Percentiles rank a stretch among this genome's conserved stretches.
Conservation (phyloP, 345 rosid genomes). For the Syzygium oleosum region DNA sequence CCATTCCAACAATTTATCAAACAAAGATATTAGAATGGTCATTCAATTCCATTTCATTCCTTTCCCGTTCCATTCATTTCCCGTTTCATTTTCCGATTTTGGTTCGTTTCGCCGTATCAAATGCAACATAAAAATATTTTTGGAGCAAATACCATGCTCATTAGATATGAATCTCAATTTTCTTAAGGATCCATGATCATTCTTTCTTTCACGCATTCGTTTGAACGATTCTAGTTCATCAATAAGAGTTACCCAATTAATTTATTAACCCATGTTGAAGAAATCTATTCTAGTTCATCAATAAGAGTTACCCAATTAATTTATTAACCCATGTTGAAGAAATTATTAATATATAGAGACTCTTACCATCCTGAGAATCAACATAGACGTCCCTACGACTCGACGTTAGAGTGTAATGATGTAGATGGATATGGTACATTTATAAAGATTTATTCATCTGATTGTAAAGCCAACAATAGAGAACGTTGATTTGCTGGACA, state of each 20-base stretch:
- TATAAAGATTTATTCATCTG: neutral
- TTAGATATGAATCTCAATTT: neutral
- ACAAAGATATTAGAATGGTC: neutral
- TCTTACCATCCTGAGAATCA: neutral
- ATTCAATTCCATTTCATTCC: neutral
- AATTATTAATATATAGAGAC: neutral
- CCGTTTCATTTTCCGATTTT: too few relatives aligned
- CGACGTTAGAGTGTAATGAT: neutral
- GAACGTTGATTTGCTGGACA: neutral
- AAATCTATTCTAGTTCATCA: neutral
- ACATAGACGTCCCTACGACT: accelerated
- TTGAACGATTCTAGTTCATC: neutral
- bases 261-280: neutral
- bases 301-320: neutral
- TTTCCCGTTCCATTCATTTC: neutral
- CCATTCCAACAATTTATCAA: neutral
- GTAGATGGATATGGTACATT: neutral
- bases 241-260: neutral
- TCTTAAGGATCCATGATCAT: neutral
- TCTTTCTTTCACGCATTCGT: neutral
- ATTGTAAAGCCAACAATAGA: neutral
- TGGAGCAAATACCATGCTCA: neutral
- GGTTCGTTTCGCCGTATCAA: too few relatives aligned
- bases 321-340: neutral
- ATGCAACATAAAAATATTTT: too few relatives aligned